phyloP scores from a whole-genome alignment of 371 early-diverging fungal genomes.

The Rhizomucor miehei region DNA sequence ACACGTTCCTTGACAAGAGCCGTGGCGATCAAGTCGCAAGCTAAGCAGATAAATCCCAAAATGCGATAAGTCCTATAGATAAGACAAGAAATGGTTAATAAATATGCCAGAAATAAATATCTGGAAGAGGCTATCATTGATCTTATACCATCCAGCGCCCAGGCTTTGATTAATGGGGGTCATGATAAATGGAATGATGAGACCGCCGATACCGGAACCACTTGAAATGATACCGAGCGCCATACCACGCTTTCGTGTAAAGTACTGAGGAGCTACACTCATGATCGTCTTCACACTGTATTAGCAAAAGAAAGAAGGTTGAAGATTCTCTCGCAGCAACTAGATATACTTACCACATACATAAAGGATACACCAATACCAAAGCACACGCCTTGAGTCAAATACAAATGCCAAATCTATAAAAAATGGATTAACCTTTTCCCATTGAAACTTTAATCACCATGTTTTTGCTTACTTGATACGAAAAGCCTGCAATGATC shows the following conservation, averaged over 20 bases:
- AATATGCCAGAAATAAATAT: neutral
- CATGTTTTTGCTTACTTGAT: slow-evolving; percentile 7
- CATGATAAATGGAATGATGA: slow-evolving; percentile 63
- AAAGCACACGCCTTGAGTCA: slow-evolving; percentile 67
- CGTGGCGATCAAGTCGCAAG: slow-evolving; percentile 32
- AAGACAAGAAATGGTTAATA: neutral
- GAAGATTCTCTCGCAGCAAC: no score
- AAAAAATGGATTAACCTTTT: neutral
- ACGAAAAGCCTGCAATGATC: slow-evolving; percentile 28
- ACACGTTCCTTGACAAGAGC: slow-evolving; percentile 34
- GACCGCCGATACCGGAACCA: slow-evolving; percentile 77
- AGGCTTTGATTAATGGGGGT: slow-evolving; percentile 50
- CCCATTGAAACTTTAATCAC: no score
- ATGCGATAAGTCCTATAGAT: slow-evolving; percentile 54
- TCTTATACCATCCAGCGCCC: slow-evolving; percentile 55
- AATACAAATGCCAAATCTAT: slow-evolving; percentile 53
- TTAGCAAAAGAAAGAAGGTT: slow-evolving; percentile 1
- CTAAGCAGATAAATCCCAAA: slow-evolving; percentile 48
- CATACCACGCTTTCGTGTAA: slow-evolving; percentile 57
- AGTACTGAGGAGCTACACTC: slow-evolving; percentile 66
- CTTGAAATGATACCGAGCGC: slow-evolving; percentile 73
- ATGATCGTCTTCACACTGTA: slow-evolving; percentile 26
- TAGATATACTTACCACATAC: slow-evolving; percentile 15
- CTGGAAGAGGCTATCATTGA: no score
- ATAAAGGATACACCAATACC: slow-evolving; percentile 55